These are phyloP conservation scores for Xerocomus amazonicus DNA, from an alignment of 1,284 basidiomycete species.

Conservation along the genomic window DNA sequence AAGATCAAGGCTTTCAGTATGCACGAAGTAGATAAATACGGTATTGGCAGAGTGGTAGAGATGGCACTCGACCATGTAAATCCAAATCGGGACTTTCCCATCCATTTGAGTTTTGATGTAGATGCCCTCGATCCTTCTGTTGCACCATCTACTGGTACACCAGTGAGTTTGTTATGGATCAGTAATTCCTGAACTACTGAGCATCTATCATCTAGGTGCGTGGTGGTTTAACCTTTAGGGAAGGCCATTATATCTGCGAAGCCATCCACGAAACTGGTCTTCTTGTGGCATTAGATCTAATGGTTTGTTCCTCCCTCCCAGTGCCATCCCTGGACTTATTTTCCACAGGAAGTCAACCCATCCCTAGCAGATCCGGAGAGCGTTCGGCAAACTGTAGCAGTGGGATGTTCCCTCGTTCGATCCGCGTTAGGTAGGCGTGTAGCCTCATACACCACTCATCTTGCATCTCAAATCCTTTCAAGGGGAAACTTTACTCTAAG, in stretches of 20 bases:
- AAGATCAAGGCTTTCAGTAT: conserved; percentile 95
- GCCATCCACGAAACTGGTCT: conserved; percentile 91
- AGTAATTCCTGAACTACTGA: not conserved
- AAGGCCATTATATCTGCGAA: conserved; percentile 97
- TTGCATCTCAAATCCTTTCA: conserved; percentile 12
- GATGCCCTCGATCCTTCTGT: conserved; percentile 93
- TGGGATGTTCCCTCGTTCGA: conserved; percentile 91
- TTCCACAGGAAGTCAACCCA: conserved; percentile 89
- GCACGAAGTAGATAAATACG: conserved; percentile 97
- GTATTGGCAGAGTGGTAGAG: conserved; percentile 93
- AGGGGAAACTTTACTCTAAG: conserved; percentile 32
- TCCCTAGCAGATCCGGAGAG: conserved; percentile 72
- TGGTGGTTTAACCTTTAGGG: conserved; percentile 94
- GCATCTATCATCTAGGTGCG: conserved; percentile 55
- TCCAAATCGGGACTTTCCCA: conserved; percentile 76
- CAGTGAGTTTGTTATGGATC: conserved; percentile 44
- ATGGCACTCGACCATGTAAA: conserved; percentile 96
- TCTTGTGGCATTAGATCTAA: conserved; percentile 87
- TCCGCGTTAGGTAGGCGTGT: conserved; percentile 76
- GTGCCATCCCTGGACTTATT: conserved; percentile 2
- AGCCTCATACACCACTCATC: not conserved
- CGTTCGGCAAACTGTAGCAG: conserved; percentile 85
- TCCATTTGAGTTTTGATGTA: conserved; percentile 97
- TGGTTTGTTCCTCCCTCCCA: conserved; percentile 51
- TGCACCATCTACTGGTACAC: conserved; percentile 94